Conservation (phyloP, 768 basidiomycete species). For the Suillus subaureus region DNA sequence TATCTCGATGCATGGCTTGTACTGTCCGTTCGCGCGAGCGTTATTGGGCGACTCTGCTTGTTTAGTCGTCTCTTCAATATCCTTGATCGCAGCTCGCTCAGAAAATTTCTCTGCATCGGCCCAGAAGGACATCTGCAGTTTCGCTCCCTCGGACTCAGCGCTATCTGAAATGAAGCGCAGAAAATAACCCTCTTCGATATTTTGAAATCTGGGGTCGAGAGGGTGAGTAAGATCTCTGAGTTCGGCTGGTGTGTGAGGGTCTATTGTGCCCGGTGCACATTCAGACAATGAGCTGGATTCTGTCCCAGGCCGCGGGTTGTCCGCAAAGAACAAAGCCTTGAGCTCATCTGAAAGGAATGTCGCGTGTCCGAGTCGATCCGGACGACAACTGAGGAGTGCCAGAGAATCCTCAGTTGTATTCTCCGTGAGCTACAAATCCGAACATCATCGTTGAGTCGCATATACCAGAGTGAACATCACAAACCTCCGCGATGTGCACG, state of each 20-base stretch:
- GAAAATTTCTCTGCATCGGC: slow-evolving; percentile 20
- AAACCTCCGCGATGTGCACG: slow-evolving; percentile 83
- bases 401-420: slow-evolving; percentile 62
- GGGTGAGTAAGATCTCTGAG: slow-evolving; percentile 23
- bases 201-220: slow-evolving; percentile 25
- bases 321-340: slow-evolving; percentile 49
- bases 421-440: slow-evolving; percentile 40
- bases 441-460: background rate
- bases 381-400: slow-evolving; percentile 59
- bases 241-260: background rate
- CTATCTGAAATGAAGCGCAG: slow-evolving; percentile 21
- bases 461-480: slow-evolving; percentile 10
- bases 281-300: too few relatives aligned
- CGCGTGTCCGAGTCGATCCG: slow-evolving; percentile 77
- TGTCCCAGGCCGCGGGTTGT: too few relatives aligned
- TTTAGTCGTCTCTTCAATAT: slow-evolving; percentile 20
- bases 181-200: slow-evolving; percentile 26
- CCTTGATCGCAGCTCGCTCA: slow-evolving; percentile 24
- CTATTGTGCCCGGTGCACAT: background rate
- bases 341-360: slow-evolving; percentile 73
- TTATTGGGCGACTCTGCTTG: slow-evolving; percentile 4
- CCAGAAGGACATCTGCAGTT: slow-evolving; percentile 6
- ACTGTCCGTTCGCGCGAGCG: slow-evolving; percentile 18
- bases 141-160: slow-evolving; percentile 17
- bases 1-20: slow-evolving; percentile 71